Conservation (phyloP, 176 grass and related monocot genomes). For the Eleusine indica region DNA sequence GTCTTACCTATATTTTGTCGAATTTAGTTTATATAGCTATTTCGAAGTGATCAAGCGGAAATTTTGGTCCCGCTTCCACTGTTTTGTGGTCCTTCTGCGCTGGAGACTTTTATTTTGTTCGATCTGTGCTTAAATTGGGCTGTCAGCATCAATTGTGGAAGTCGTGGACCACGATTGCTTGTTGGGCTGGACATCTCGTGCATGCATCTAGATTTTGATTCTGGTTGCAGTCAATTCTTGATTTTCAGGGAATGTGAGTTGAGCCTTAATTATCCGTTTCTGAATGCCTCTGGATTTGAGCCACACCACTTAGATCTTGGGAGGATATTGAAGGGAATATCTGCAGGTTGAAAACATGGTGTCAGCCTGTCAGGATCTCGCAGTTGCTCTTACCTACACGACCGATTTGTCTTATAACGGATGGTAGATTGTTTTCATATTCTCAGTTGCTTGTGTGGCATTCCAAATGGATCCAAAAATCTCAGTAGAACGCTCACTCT, state of each 20-base stretch:
- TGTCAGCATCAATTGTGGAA: constrained; percentile 38
- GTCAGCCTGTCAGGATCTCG: background rate
- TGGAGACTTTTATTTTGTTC: constrained; percentile 10
- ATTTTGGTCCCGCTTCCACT: background rate
- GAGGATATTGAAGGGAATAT: constrained; percentile 25
- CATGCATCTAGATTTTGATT: constrained; percentile 31
- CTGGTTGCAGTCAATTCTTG: background rate
- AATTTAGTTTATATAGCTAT: background rate
- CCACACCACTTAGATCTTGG: background rate
- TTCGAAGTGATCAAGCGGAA: background rate
- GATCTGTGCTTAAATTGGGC: constrained; percentile 34
- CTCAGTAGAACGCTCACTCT: background rate
- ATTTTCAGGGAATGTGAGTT: constrained; percentile 8
- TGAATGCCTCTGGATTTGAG: constrained; percentile 5
- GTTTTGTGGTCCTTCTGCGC: constrained; percentile 12
- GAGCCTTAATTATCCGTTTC: background rate
- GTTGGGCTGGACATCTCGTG: constrained; percentile 28
- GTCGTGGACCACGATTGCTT: constrained; percentile 8
- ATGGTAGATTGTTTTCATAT: background rate
- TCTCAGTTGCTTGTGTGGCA: background rate
- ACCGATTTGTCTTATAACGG: constrained; percentile 7
- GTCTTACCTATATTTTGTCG: background rate
- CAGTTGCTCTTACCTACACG: background rate
- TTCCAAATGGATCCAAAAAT: background rate
- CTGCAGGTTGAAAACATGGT: background rate